Conservation (phyloP, 1,284 basidiomycete species). For the Porodaedalea pini region DNA sequence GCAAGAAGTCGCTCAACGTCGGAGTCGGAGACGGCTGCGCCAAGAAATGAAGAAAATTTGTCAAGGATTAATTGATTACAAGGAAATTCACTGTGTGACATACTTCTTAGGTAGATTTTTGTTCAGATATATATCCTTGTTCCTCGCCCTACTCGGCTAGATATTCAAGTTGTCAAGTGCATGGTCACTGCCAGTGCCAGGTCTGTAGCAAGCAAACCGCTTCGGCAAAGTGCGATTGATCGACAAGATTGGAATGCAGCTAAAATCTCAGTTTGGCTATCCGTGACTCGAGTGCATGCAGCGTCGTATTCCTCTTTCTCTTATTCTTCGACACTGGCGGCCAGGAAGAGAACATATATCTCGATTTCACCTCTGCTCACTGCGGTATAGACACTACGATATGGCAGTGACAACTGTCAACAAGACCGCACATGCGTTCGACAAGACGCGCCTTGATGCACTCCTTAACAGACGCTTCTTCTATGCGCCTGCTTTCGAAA, state of each 20-base stretch:
- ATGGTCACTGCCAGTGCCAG: neutral
- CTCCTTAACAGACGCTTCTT: conserved; percentile 93
- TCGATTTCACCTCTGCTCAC: neutral
- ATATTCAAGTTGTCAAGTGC: neutral
- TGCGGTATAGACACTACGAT: conserved; percentile 14
- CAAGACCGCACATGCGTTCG: conserved; percentile 86
- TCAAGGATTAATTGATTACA: too few species aligned
- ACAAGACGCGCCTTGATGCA: conserved; percentile 84
- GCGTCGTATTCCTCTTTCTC: neutral
- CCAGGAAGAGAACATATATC: neutral
- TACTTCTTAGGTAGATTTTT: too few species aligned
- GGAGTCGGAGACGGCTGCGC: too few species aligned
- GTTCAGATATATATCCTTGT: too few species aligned
- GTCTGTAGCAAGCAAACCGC: neutral
- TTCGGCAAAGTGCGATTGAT: conserved; percentile 5
- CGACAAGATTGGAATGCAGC: conserved; percentile 8
- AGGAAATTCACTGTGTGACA: too few species aligned
- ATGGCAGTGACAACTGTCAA: conserved; percentile 48
- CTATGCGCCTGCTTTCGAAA: conserved; percentile 97
- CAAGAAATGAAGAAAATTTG: too few species aligned
- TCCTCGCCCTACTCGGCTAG: too few species aligned
- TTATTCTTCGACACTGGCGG: neutral
- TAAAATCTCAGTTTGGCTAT: conserved; percentile 7
- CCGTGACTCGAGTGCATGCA: conserved; percentile 13
- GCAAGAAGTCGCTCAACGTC: too few species aligned